A percentile compares a stretch with the other conserved stretches of the same genome.
Conservation (phyloP, 805 yeast species). For the Pachysolen tannophilus region DNA sequence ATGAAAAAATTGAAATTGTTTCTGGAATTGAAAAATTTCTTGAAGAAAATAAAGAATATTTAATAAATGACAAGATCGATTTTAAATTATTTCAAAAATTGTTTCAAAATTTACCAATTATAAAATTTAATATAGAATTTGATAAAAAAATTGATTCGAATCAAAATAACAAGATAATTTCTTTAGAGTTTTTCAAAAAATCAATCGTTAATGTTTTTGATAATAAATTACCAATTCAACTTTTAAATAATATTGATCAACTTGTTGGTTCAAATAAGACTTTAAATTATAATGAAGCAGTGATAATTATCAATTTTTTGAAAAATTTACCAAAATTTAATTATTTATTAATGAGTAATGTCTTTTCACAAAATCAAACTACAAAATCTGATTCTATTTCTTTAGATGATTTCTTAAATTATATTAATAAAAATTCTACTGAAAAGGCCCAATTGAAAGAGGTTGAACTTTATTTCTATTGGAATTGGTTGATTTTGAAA, state of each 20-base stretch:
- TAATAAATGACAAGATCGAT: conserved; percentile 11
- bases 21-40: conserved; percentile 3
- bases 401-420: conserved; percentile 18
- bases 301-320: conserved; percentile 37
- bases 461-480: conserved; percentile 23
- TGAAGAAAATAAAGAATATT: conserved; percentile 9
- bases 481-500: conserved; percentile 23
- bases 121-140: conserved; percentile 18
- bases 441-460: conserved; percentile 16
- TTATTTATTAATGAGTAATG: conserved; percentile 13
- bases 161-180: conserved; percentile 8
- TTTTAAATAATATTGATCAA: conserved; percentile 58
- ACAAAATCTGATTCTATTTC: conserved; percentile 6
- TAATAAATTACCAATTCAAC: conserved; percentile 32
- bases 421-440: conserved; percentile 13
- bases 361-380: conserved; percentile 19
- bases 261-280: conserved; percentile 29
- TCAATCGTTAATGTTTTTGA: conserved; percentile 20
- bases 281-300: conserved; percentile 40
- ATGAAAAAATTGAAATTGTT: neutral
- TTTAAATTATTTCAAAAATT: conserved; percentile 15
- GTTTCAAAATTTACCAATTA: conserved; percentile 17
- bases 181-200: conserved; percentile 13
- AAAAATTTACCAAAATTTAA: conserved; percentile 25
- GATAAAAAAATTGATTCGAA: conserved; percentile 7